Evolutionary conservation across 169 alveolate species (phyloP), one percentile per base, ranked within the genome.

Genomic region (Cystoisospora suis): DNA sequence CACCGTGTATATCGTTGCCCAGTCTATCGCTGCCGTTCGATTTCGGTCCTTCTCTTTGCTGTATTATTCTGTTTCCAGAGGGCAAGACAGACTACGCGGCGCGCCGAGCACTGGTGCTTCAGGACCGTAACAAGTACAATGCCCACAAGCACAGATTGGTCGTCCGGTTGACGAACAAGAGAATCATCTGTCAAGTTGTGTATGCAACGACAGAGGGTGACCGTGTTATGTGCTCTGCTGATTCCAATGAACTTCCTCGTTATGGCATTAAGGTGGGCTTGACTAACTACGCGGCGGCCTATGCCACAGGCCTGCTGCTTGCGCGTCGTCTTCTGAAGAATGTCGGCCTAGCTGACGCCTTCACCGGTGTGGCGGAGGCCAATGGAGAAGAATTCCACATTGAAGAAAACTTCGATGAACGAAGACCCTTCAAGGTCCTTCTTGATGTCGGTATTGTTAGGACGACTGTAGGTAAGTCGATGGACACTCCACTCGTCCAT

Each of bases 1-100:
- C n/a, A n/a, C n/a, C 9, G 61, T 53, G 61, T 9, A 20, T 53
- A 9, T 53, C 61, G 61, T 20, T 53, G 61, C 77, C 42, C n/a
- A 23, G 40, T 29, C 40, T n/a, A 38, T 9, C 5, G 40, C 29
- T 27, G 17, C 49, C 20, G 47, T 53, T 23, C 23, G 65, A 15
- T 53, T 53, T 53, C 65, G 75, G 6, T 61, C 75, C 6, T 20
- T 61, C 29, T 61, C 42, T 38, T 61, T 29, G 9, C n/a, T 49
- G 61, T 49, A 49, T 49, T 20, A 44, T 42, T 79, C 34, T 45
- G 3, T 42, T 12, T 45, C 32, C 45, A 20, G 99, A 98, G 98
- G 99, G 99, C 61, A 98, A 98, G 98, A 99, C 99, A 40, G 99
- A 99, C 95, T 99, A 99, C 97, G 97, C 97, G 91, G 99, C 99